A percentile compares a stretch with the other conserved stretches of the same genome.
Conservation (phyloP, 345 rosid genomes). For the Rhodomyrtus tomentosa region DNA sequence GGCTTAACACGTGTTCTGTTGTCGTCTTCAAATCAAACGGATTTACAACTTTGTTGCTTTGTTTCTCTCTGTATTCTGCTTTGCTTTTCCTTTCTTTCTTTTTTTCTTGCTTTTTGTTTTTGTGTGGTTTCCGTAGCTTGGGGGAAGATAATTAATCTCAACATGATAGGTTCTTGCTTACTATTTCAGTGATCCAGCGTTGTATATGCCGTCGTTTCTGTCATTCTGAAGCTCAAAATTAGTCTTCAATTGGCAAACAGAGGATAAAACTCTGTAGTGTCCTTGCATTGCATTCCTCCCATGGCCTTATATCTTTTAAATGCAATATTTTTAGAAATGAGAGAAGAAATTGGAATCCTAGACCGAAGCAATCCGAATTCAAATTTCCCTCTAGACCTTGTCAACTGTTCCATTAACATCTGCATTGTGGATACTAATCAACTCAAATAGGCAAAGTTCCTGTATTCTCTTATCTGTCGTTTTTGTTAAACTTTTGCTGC, state of each 20-base stretch:
- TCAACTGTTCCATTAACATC: background rate
- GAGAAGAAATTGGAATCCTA: background rate
- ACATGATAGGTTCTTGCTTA: background rate
- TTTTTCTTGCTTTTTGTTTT: background rate
- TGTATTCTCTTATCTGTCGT: background rate
- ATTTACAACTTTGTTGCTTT: background rate
- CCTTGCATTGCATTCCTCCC: background rate
- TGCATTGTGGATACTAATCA: background rate
- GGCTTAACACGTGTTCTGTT: background rate
- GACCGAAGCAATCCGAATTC: background rate
- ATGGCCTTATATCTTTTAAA: background rate
- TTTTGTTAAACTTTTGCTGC: background rate
- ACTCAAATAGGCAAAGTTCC: background rate
- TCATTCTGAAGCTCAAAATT: background rate
- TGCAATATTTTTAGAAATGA: background rate
- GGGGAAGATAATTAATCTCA: background rate
- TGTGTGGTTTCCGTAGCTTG: background rate
- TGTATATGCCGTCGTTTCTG: background rate
- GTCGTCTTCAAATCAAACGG: background rate
- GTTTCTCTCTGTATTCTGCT: background rate
- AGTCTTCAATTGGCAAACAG: background rate
- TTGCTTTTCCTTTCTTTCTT: background rate
- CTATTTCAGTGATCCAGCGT: background rate
- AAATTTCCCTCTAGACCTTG: background rate
- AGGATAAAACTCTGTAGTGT: background rate